Percentiles rank a stretch among this genome's conserved stretches.
phyloP scores from a whole-genome alignment of 305 asterid species.

The Caryopteris hybrid region DNA sequence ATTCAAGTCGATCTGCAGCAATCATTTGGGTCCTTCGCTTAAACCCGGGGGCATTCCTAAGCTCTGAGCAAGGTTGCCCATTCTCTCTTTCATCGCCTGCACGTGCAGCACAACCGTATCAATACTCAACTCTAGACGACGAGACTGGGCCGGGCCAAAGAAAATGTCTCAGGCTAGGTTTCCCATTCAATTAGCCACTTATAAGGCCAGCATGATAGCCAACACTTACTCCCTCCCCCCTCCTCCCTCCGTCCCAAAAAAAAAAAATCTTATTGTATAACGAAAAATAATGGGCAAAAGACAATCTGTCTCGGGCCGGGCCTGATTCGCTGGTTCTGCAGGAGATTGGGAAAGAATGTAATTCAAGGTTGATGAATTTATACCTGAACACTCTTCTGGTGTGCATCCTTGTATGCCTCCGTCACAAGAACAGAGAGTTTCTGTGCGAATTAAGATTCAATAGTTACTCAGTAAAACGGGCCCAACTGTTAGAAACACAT shows the following conservation, averaged over 20 bases:
- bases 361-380: background rate
- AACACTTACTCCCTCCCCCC: no score
- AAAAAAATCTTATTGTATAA: no score
- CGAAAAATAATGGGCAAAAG: no score
- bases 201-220: no score
- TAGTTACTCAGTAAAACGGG: background rate
- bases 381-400: slow-evolving; percentile 68
- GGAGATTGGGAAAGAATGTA: background rate
- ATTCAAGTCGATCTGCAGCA: background rate
- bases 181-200: no score
- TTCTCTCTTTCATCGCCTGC: slow-evolving; percentile 95
- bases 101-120: background rate
- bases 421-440: slow-evolving; percentile 76
- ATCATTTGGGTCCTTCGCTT: slow-evolving; percentile 43
- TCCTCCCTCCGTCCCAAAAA: no score
- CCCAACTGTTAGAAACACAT: background rate
- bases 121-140: background rate
- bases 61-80: slow-evolving; percentile 93
- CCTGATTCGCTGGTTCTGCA: no score
- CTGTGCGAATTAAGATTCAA: slow-evolving; percentile 29
- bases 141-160: background rate
- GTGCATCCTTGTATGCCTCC: slow-evolving; percentile 93
- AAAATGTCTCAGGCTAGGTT: no score
- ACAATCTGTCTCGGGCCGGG: no score
- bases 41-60: slow-evolving; percentile 85